Base-by-base conservation (phyloP, 2,329 filamentous ascomycete genomes). In the Harringtonia aguacate region DNA sequence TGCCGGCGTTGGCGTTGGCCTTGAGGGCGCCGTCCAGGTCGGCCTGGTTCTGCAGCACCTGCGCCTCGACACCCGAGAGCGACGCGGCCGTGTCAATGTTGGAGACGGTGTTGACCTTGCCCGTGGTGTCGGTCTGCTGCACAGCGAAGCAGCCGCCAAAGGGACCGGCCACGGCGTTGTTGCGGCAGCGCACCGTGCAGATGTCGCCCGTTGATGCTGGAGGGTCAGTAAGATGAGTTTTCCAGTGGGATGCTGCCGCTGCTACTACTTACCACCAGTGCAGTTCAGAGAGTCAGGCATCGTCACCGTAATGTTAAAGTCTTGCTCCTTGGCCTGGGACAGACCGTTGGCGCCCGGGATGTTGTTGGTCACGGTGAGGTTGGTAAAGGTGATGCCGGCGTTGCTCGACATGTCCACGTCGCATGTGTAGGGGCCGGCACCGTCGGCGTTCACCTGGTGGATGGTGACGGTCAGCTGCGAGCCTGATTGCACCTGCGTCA, bases 121-220 rank as follows among this genome's bases (percentile, higher is more conserved):
- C 46, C 0, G 57, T 52, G 13, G 53, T 53, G 50, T 77, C 74
- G 27, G 61, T 60, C 53, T 80, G 76, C 56, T 77, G 69, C 17
- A 78, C 66, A 3, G 73, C 61, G 55, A 79, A 71, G 58, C 75
- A 79, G 41, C 75, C 53, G 18, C 58, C 58, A 44, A 79, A 79
- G 7, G 50, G 50, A 31, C 49, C 50, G 29, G 50, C 50, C 4
- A 69, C 58, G 4, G 73, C 72, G 45, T 69, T 73, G 62, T 79
- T 79, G 18, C 73, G 66, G 63, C 75, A 79, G 30, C 75, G 69
- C 18, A 79, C 64, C 1, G 74, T 78, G 64, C 73, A 77, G 33
- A 77, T 54, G 44, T 76, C 71, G 36, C 77, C 77, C 2, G 73
- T 75, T 0, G 75, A 75, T 8, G 61, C 69, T 69, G 22, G 9